A percentile compares a stretch with the other conserved stretches of the same genome.
Conservation (phyloP, 805 yeast genomes). For the Wickerhamiella kurtzmanii region DNA sequence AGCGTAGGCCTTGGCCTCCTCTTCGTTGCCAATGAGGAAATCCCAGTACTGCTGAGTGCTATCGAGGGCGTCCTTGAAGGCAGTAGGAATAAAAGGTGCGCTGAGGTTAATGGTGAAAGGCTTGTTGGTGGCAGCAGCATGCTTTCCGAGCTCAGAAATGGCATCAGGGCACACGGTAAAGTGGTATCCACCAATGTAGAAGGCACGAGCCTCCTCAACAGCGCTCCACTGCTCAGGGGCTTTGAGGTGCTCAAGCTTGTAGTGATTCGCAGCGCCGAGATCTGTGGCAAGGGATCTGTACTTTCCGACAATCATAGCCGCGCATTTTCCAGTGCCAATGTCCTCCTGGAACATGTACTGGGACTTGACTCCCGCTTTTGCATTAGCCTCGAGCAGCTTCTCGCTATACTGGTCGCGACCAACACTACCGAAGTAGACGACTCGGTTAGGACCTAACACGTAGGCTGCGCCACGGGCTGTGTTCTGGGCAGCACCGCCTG, state of each 20-base stretch:
- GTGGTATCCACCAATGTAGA: slow-evolving; percentile 98
- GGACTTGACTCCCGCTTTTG: slow-evolving; percentile 75
- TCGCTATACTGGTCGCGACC: slow-evolving; percentile 85
- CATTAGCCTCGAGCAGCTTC: slow-evolving; percentile 68
- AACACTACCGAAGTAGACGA: slow-evolving; percentile 90
- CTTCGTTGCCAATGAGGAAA: slow-evolving; percentile 85
- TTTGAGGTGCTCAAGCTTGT: slow-evolving; percentile 76
- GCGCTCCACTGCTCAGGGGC: slow-evolving; percentile 78
- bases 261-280: slow-evolving; percentile 95
- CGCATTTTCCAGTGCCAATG: slow-evolving; percentile 92
- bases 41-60: slow-evolving; percentile 75
- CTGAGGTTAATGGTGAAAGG: slow-evolving; percentile 73
- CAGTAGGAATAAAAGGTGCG: slow-evolving; percentile 93
- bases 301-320: slow-evolving; percentile 78
- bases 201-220: slow-evolving; percentile 68
- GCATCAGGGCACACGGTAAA: slow-evolving; percentile 96
- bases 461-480: slow-evolving; percentile 98
- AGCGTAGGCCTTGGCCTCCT: slow-evolving; percentile 92
- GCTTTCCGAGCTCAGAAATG: slow-evolving; percentile 75
- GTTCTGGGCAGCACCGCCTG: slow-evolving; percentile 99
- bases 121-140: slow-evolving; percentile 74
- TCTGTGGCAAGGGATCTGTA: slow-evolving; percentile 92
- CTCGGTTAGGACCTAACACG: slow-evolving; percentile 65
- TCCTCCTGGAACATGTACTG: slow-evolving; percentile 68
- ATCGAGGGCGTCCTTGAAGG: slow-evolving; percentile 85